A percentile compares a stretch with the other conserved stretches of the same genome.
Conservation (phyloP, 2,329 filamentous ascomycete genomes). For the Colletotrichum phormii region DNA sequence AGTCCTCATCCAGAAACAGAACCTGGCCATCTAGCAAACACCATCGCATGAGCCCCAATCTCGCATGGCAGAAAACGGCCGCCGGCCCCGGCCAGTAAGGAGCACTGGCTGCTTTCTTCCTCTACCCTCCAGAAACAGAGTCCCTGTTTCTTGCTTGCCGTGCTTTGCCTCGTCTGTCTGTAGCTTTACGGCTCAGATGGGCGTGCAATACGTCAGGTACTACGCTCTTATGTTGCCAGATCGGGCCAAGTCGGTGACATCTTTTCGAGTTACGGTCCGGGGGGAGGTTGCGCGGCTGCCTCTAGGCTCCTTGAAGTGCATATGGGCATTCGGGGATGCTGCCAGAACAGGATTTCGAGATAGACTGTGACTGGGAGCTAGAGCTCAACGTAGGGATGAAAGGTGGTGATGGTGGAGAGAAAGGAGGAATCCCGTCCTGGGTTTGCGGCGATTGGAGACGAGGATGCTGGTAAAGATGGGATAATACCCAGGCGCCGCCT, state of each 20-base stretch:
- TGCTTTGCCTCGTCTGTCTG: neutral
- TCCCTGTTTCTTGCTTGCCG: neutral
- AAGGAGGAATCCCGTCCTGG: neutral
- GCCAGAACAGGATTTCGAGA: constrained; percentile 21
- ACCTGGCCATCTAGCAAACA: too few species aligned
- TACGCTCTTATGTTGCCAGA: neutral
- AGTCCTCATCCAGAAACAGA: constrained; percentile 1
- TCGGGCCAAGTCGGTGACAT: neutral
- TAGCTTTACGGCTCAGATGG: neutral
- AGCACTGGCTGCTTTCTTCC: neutral
- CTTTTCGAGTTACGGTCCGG: neutral
- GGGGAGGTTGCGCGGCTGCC: neutral
- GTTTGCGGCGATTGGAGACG: neutral
- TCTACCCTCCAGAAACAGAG: neutral
- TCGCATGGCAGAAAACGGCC: neutral
- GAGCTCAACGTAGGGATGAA: neutral
- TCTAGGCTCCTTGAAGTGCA: neutral
- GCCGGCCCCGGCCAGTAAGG: neutral
- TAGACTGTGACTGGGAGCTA: neutral
- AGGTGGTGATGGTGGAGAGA: neutral
- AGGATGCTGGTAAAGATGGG: neutral
- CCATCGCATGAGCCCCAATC: neutral
- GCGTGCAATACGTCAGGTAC: constrained; percentile 8
- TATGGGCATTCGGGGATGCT: neutral
- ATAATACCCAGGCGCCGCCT: neutral